Evolutionary conservation across 2,329 filamentous ascomycete species (phyloP), one percentile per base, ranked within the genome.

Genomic region (Acarospora socialis): DNA sequence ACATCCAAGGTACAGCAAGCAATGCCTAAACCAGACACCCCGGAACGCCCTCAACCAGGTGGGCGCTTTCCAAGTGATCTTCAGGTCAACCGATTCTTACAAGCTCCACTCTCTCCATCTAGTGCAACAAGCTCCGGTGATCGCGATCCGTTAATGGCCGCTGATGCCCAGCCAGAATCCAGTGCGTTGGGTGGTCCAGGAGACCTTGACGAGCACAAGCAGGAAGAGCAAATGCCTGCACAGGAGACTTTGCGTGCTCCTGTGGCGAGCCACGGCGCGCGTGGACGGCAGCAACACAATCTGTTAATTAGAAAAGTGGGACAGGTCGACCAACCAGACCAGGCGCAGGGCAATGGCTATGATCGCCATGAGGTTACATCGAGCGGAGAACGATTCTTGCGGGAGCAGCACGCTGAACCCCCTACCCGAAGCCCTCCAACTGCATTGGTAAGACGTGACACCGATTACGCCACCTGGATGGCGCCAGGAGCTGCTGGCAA

Each of bases 21-120:
- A 18, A 13, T 28, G n/a, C 33, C 32, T 23, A 26, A 50, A 44
- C 41, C 50, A 48, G 43, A 38, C 48, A 36, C 50, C 45, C 63
- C 70, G 47, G 69, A 70, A 56, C 76, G 84, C 56, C 81, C 82
- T 53, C 74, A 81, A 69, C 77, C 83, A 75, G 87, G 86, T 76
- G 87, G 87, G 66, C 76, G 86, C 57, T 98, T 98, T 64, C 87
- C 87, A 60, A 92, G 81, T 60, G 86, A 94, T 65, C 65, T 95
- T 48, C 75, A 84, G 63, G 70, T 92, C 55, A 80, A 84, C 56
- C 76, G 81, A 63, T 77, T 80, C 66, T 75, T 83, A 73, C 77
- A 84, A 59, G 75, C 72, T 52, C 73, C 79, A 52, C 65, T 76
- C 52, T 83, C 81, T 51, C 79, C 80, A 39, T 81, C 80, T 66